A percentile compares a stretch with the other conserved stretches of the same genome.
Evolutionary conservation across 768 basidiomycete genomes (phyloP).

Genomic region (Albatrellus ellisii): DNA sequence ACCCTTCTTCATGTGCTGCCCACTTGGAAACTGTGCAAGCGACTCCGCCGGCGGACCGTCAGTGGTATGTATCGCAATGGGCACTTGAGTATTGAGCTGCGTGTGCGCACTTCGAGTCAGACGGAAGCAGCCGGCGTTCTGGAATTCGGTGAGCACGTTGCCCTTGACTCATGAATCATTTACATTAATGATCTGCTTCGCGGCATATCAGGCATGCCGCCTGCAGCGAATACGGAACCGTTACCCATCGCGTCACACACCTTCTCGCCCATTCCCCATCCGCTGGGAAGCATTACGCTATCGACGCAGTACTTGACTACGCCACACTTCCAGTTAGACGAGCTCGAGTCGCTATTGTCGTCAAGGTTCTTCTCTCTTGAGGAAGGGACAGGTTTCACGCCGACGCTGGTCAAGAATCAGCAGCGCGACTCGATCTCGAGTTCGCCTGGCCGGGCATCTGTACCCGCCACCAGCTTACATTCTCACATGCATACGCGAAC

Average conservation of each 20-base stretch:
- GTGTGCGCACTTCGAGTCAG: not conserved
- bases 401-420: conserved; percentile 55
- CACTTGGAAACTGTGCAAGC: conserved; percentile 60
- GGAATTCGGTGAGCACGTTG: not conserved
- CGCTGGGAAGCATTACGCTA: conserved; percentile 49
- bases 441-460: conserved; percentile 11
- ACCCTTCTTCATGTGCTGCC: conserved; percentile 64
- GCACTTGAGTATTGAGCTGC: not conserved
- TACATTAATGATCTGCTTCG: conserved; percentile 11
- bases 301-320: conserved; percentile 49
- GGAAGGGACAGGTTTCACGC: conserved; percentile 42
- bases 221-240: conserved; percentile 21
- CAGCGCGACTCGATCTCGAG: conserved; percentile 41
- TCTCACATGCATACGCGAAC: conserved; percentile 21
- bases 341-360: conserved; percentile 64
- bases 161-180: not conserved
- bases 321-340: conserved; percentile 63
- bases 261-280: conserved; percentile 59
- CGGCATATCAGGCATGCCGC: conserved; percentile 28
- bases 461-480: conserved; percentile 22
- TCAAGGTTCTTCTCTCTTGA: conserved; percentile 60
- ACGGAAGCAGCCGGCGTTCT: too few species aligned
- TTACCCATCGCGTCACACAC: conserved; percentile 38
- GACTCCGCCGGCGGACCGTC: conserved; percentile 33
- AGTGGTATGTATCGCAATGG: not conserved